Evolutionary conservation across 805 yeast genomes (phyloP).

Genomic region (Candida maris): DNA sequence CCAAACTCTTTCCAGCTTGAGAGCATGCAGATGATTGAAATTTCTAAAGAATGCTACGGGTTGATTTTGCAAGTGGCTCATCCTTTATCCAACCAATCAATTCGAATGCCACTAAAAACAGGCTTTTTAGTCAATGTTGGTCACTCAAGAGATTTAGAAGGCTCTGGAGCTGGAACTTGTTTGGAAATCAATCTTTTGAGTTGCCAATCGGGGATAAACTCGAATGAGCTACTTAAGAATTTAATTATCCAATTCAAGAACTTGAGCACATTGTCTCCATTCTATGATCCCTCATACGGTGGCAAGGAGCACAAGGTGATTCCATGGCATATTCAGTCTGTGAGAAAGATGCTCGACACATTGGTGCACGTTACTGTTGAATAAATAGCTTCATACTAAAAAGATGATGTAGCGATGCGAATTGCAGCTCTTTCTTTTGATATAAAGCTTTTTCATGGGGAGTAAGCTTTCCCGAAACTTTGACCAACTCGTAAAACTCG

Average conservation of each 20-base stretch:
- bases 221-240: slow-evolving; percentile 50
- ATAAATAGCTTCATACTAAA: slow-evolving; percentile 10
- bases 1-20: slow-evolving; percentile 6
- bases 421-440: slow-evolving; percentile 1
- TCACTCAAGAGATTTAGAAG: not conserved
- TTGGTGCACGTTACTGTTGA: slow-evolving; percentile 57
- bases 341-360: slow-evolving; percentile 54
- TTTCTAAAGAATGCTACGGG: slow-evolving; percentile 51
- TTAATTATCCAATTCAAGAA: slow-evolving; percentile 61
- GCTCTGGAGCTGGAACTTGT: slow-evolving; percentile 21
- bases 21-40: slow-evolving; percentile 39
- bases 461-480: slow-evolving; percentile 2
- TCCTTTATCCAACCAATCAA: slow-evolving; percentile 68
- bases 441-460: not conserved
- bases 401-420: slow-evolving; percentile 2
- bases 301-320: slow-evolving; percentile 34
- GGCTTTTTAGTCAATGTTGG: slow-evolving; percentile 55
- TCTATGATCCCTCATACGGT: slow-evolving; percentile 27
- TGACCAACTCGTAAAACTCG: slow-evolving; percentile 5
- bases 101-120: slow-evolving; percentile 64
- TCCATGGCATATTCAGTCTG: slow-evolving; percentile 76
- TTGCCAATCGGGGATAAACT: slow-evolving; percentile 65
- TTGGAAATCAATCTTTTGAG: slow-evolving; percentile 68
- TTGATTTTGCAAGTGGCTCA: slow-evolving; percentile 56
- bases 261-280: slow-evolving; percentile 36